Conservation (phyloP, 306 rosid species). For the Quercus rubra region DNA sequence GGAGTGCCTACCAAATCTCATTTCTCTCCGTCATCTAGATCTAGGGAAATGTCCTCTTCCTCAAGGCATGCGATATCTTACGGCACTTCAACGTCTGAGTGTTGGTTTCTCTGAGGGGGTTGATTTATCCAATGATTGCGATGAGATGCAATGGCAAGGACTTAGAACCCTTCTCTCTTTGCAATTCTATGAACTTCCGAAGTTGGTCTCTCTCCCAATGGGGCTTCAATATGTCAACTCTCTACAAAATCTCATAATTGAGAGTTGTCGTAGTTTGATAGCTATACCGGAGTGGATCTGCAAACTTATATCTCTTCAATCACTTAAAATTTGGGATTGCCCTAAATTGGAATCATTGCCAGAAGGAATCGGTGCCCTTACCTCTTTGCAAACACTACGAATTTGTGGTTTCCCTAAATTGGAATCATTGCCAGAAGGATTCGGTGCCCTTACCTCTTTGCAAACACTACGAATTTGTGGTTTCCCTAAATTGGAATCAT, state of each 20-base stretch:
- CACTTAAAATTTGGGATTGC: rapidly evolving
- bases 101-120: rapidly evolving
- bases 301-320: not conserved
- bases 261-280: rapidly evolving
- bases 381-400: no score
- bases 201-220: not conserved
- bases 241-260: rapidly evolving
- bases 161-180: not conserved
- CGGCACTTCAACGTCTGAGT: rapidly evolving
- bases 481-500: no score
- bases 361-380: no score
- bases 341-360: no score
- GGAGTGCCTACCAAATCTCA: not conserved
- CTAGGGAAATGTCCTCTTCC: not conserved
- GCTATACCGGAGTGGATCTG: not conserved
- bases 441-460: no score
- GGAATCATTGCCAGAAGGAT: no score
- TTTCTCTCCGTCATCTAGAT: rapidly evolving
- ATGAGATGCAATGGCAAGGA: not conserved
- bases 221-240: not conserved
- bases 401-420: rapidly evolving
- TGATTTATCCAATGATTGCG: not conserved
- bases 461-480: rapidly evolving
- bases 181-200: rapidly evolving
- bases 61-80: constrained; percentile 4